Conservation (phyloP, 345 rosid species). For the Brassica juncea region DNA sequence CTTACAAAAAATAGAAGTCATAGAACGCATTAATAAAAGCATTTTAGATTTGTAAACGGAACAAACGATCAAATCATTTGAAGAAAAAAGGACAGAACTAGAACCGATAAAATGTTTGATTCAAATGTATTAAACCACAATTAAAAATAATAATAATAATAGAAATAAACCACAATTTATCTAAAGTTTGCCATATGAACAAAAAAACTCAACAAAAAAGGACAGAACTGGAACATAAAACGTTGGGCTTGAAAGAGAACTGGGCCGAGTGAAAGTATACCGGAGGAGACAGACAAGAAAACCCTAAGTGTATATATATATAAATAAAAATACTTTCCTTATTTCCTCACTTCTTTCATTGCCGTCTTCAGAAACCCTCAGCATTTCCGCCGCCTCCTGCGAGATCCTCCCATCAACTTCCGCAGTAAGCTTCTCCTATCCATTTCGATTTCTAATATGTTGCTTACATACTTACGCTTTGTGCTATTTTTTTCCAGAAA, state of each 20-base stretch:
- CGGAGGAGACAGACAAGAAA: neutral
- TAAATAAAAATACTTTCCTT: neutral
- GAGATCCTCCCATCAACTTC: slow-evolving; percentile 16
- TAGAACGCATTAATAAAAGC: no score
- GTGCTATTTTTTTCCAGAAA: slow-evolving; percentile 9
- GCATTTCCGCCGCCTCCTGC: neutral
- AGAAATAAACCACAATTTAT: no score
- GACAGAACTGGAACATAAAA: no score
- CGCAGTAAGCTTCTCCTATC: neutral
- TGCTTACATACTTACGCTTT: neutral
- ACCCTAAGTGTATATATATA: slow-evolving; percentile 29
- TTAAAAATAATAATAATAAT: no score
- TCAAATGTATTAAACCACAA: no score
- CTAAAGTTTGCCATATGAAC: no score
- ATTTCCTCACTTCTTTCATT: neutral
- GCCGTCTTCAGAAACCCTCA: slow-evolving; percentile 12
- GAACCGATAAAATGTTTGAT: no score
- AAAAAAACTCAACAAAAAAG: no score
- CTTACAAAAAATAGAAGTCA: no score
- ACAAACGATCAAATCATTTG: no score
- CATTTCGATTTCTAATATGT: neutral
- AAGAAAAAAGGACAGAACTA: no score
- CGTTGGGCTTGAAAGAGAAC: neutral
- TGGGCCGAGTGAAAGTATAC: neutral
- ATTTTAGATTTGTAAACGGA: no score